Conservation (phyloP, 768 basidiomycete genomes). For the Lactarius pseudohatsudake region DNA sequence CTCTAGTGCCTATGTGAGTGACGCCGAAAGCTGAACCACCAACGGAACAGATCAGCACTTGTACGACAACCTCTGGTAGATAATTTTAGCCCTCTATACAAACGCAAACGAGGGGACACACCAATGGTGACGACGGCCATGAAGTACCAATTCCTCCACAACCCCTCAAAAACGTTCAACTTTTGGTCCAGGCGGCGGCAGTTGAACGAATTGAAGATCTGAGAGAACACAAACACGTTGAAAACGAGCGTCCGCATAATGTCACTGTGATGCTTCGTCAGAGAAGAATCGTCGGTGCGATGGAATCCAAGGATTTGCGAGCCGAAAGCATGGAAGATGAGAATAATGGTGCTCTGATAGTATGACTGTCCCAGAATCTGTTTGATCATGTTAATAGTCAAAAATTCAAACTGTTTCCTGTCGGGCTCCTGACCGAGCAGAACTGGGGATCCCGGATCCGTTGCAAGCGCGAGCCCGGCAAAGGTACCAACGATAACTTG, state of each 20-base stretch:
- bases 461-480: constrained; percentile 94
- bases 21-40: constrained; percentile 50
- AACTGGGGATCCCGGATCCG: constrained; percentile 83
- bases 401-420: constrained; percentile 69
- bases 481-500: constrained; percentile 99
- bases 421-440: constrained; percentile 90
- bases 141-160: constrained; percentile 72
- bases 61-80: too few species aligned
- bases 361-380: constrained; percentile 88
- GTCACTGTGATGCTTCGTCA: constrained; percentile 40
- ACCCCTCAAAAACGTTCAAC: constrained; percentile 77
- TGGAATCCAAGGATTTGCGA: constrained; percentile 63
- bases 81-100: not conserved
- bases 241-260: constrained; percentile 86
- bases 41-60: too few species aligned
- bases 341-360: constrained; percentile 80
- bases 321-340: constrained; percentile 89
- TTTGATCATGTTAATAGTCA: constrained; percentile 94
- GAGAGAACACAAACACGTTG: constrained; percentile 43
- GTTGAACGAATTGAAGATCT: constrained; percentile 96
- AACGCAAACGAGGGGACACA: constrained; percentile 38
- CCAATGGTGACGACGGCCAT: constrained; percentile 68
- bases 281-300: constrained; percentile 34
- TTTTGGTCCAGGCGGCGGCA: constrained; percentile 81
- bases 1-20: constrained; percentile 67